phyloP scores from a whole-genome alignment of 192 early-diverging fungal species.

The Neocallimastix lanati region DNA sequence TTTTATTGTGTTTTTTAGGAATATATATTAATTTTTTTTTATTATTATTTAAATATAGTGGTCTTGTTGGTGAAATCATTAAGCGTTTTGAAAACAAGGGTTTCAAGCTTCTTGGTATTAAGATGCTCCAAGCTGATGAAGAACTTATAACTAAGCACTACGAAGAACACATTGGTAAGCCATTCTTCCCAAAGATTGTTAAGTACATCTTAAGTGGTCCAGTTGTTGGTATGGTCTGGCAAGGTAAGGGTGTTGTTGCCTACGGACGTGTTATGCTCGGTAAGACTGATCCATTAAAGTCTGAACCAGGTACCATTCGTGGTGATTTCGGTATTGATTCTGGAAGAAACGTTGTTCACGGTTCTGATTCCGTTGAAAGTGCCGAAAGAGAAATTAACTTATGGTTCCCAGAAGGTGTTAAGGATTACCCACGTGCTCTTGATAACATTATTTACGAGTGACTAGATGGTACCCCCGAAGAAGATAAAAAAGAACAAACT shows the following conservation, averaged over 20 bases:
- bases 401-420: conserved; percentile 60
- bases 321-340: conserved; percentile 81
- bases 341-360: conserved; percentile 76
- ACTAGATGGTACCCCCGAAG: neutral
- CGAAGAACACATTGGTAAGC: conserved; percentile 58
- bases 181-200: conserved; percentile 76
- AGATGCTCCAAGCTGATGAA: conserved; percentile 51
- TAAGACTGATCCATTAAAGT: conserved; percentile 80
- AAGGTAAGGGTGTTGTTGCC: conserved; percentile 78
- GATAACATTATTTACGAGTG: conserved; percentile 59
- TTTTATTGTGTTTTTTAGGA: no score
- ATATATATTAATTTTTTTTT: no score
- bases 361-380: conserved; percentile 70
- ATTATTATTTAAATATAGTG: conserved; percentile 76
- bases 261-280: conserved; percentile 63
- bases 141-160: conserved; percentile 66
- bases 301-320: conserved; percentile 83
- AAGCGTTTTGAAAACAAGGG: conserved; percentile 82
- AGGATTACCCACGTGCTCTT: conserved; percentile 33
- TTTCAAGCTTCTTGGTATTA: conserved; percentile 71
- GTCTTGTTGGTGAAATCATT: conserved; percentile 84
- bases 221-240: conserved; percentile 88
- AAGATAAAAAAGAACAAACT: neutral
- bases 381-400: conserved; percentile 75
- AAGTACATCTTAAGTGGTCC: conserved; percentile 59